Percentiles rank a stretch among this genome's conserved stretches.
phyloP scores from a whole-genome alignment of 192 early-diverging fungal species.

The Coemansia sp. region DNA sequence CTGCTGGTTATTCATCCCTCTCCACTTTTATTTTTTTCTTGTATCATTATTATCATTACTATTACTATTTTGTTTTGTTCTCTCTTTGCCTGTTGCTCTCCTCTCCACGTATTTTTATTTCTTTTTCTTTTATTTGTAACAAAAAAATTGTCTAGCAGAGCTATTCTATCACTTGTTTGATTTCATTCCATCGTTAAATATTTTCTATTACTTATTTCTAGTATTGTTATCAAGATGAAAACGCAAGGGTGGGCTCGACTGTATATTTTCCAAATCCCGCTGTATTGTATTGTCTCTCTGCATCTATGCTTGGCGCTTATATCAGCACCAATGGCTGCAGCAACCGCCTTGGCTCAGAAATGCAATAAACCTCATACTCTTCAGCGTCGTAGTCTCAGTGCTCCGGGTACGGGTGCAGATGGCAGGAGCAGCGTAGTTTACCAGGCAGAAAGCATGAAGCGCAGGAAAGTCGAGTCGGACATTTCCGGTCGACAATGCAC shows the following conservation, averaged over 20 bases:
- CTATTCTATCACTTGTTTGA: no score
- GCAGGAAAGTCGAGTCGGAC: conserved; percentile 3
- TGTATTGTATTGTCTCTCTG: background rate
- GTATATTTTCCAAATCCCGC: background rate
- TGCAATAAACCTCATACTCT: background rate
- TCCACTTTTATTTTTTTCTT: background rate
- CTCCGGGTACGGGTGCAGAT: background rate
- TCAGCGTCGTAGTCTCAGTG: background rate
- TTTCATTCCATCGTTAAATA: no score
- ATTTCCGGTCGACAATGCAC: conserved; percentile 18
- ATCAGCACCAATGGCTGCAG: background rate
- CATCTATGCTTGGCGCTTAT: background rate
- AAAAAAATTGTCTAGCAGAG: no score
- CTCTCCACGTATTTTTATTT: background rate
- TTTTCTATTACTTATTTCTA: conserved; percentile 1
- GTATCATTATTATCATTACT: no score
- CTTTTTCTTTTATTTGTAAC: background rate
- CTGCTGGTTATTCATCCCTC: background rate
- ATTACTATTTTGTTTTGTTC: background rate
- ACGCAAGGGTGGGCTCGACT: background rate
- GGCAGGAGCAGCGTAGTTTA: background rate
- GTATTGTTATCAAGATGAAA: background rate
- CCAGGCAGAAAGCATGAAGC: background rate
- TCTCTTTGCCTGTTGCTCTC: background rate
- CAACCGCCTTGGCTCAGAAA: background rate